Percentiles rank a stretch among this genome's conserved stretches.
Evolutionary conservation across 2,329 filamentous ascomycete species (phyloP).

Genomic region (Alternaria arborescens): DNA sequence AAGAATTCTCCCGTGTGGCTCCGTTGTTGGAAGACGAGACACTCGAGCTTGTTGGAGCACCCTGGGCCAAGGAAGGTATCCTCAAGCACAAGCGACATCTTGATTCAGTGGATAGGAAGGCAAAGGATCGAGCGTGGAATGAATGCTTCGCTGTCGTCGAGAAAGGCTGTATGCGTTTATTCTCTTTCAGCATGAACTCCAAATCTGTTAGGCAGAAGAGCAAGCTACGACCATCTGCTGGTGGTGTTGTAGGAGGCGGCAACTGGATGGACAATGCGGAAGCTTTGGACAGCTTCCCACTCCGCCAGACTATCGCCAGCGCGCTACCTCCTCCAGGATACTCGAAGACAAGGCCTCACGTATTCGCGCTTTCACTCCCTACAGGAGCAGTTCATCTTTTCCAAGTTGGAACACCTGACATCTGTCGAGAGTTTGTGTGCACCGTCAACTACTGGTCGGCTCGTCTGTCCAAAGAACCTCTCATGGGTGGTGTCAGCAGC

Average conservation of each 20-base stretch:
- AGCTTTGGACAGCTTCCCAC: constrained; percentile 82
- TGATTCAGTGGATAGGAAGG: constrained; percentile 87
- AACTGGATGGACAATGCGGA: constrained; percentile 99
- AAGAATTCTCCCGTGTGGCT: constrained; percentile 67
- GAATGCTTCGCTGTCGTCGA: constrained; percentile 97
- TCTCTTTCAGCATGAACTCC: constrained; percentile 83
- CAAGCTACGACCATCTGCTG: constrained; percentile 64
- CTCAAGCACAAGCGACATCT: constrained; percentile 96
- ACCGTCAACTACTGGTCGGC: constrained; percentile 99
- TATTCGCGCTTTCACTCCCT: constrained; percentile 92
- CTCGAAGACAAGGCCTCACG: constrained; percentile 86
- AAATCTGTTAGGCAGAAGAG: constrained; percentile 77
- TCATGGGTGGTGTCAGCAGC: constrained; percentile 93
- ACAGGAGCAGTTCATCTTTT: constrained; percentile 97
- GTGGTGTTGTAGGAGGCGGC: constrained; percentile 84
- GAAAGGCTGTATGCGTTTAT: constrained; percentile 91
- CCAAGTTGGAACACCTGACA: constrained; percentile 94
- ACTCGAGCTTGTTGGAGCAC: constrained; percentile 89
- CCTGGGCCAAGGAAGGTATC: constrained; percentile 97
- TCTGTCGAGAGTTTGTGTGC: constrained; percentile 90
- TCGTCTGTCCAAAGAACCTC: constrained; percentile 88
- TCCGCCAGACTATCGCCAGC: constrained; percentile 91
- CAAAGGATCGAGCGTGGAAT: constrained; percentile 92
- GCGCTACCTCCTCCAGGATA: constrained; percentile 90
- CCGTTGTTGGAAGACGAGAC: constrained; percentile 90